Evolutionary conservation across 2,329 filamentous ascomycete genomes (phyloP).

Genomic region (Gliomastix tumulicola): DNA sequence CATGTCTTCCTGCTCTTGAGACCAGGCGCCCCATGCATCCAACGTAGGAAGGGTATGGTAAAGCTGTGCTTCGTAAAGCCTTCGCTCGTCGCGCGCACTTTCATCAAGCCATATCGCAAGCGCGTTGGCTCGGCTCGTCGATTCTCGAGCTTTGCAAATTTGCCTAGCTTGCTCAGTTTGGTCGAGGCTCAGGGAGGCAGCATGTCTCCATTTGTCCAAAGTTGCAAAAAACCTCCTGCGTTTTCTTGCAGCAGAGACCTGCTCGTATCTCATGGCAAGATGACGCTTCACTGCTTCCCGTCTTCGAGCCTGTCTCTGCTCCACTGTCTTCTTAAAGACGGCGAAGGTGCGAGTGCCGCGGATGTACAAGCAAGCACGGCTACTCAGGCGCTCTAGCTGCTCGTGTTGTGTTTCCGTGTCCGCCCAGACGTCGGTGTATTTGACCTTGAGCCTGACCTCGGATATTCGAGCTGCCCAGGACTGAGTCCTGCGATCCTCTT

Average conservation of each 20-base stretch:
- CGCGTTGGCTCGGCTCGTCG: slow-evolving; percentile 4
- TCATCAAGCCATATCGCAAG: slow-evolving; percentile 13
- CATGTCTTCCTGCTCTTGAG: slow-evolving; percentile 12
- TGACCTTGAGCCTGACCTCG: no score
- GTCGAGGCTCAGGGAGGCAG: slow-evolving; percentile 6
- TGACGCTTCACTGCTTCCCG: slow-evolving; percentile 20
- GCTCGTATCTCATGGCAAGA: slow-evolving; percentile 25
- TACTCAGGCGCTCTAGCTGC: slow-evolving; percentile 10
- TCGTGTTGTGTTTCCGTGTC: no score
- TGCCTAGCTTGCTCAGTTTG: slow-evolving; percentile 9
- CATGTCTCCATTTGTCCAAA: slow-evolving; percentile 20
- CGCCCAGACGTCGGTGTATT: no score
- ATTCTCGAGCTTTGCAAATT: slow-evolving; percentile 6
- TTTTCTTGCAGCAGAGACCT: slow-evolving; percentile 22
- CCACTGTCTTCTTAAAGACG: slow-evolving; percentile 15
- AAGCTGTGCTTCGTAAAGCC: slow-evolving; percentile 9
- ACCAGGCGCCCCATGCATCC: slow-evolving; percentile 12
- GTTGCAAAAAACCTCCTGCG: slow-evolving; percentile 21
- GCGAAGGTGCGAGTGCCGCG: slow-evolving; percentile 17
- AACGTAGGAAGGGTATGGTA: slow-evolving; percentile 12
- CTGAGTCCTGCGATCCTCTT: no score
- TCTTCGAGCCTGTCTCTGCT: slow-evolving; percentile 14
- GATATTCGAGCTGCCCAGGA: no score
- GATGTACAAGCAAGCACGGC: slow-evolving; percentile 21
- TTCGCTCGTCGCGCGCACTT: slow-evolving; percentile 8